phyloP scores from a whole-genome alignment of 805 yeast species.

The Cyberlindnera americana region DNA sequence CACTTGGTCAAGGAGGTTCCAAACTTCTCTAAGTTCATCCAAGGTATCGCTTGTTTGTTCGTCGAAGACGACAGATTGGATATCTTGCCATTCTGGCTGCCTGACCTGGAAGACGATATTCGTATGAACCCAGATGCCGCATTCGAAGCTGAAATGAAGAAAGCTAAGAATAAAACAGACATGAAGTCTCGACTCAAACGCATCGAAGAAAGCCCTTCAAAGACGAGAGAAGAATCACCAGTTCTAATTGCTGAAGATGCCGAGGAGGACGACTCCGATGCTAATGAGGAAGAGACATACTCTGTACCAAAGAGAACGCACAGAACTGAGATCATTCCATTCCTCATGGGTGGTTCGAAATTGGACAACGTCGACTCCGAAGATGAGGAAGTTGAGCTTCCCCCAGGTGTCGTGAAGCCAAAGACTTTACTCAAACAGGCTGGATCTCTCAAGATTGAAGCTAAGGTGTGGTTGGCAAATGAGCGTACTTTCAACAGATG shows the following conservation, averaged over 20 bases:
- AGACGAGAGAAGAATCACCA: not conserved
- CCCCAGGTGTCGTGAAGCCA: conserved; percentile 88
- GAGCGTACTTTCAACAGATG: conserved; percentile 96
- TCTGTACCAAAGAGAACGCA: conserved; percentile 20
- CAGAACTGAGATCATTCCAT: conserved; percentile 33
- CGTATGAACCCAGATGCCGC: conserved; percentile 78
- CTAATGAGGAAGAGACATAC: conserved; percentile 31
- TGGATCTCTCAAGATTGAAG: conserved; percentile 92
- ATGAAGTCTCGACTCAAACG: conserved; percentile 36
- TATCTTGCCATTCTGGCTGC: conserved; percentile 90
- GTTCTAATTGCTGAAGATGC: conserved; percentile 38
- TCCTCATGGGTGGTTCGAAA: conserved; percentile 40
- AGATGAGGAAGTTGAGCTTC: conserved; percentile 81
- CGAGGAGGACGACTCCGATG: conserved; percentile 54
- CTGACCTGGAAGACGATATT: conserved; percentile 79
- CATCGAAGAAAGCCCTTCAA: conserved; percentile 16
- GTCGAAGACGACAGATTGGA: conserved; percentile 89
- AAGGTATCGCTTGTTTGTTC: conserved; percentile 85
- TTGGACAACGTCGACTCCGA: conserved; percentile 69
- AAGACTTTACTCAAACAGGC: conserved; percentile 74
- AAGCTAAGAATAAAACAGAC: conserved; percentile 40
- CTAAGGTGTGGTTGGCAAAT: conserved; percentile 97
- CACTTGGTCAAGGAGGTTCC: conserved; percentile 93
- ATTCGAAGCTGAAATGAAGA: conserved; percentile 59
- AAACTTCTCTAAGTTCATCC: conserved; percentile 87